Evolutionary conservation across 1,139 yeast species (phyloP).

Genomic region (Kluyveromyces marxianus): DNA sequence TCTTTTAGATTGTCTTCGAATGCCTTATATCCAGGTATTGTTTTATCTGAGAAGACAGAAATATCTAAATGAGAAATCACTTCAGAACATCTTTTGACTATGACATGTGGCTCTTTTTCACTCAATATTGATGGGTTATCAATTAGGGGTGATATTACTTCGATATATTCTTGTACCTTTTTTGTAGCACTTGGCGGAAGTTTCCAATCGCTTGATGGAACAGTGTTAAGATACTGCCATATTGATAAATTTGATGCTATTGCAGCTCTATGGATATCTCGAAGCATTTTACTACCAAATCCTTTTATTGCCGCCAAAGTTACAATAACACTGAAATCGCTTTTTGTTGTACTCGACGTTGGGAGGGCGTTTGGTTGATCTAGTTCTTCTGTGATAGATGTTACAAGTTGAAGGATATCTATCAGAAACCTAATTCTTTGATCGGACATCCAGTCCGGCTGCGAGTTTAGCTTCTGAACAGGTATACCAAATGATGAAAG

Average conservation of each 20-base stretch:
- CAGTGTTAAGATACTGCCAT: constrained; percentile 21
- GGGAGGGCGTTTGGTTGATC: neutral
- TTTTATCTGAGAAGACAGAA: constrained; percentile 9
- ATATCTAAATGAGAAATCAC: constrained; percentile 14
- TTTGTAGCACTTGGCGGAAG: constrained; percentile 12
- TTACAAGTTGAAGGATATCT: constrained; percentile 40
- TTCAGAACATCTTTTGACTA: constrained; percentile 12
- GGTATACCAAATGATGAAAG: constrained; percentile 39
- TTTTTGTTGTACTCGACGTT: constrained; percentile 7
- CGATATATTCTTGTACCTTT: constrained; percentile 12
- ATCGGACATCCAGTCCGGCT: constrained; percentile 48
- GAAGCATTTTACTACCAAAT: constrained; percentile 19
- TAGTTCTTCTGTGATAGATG: constrained; percentile 11
- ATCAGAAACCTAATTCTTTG: constrained; percentile 39
- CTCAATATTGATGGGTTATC: neutral
- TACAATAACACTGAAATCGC: constrained; percentile 23
- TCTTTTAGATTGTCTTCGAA: constrained; percentile 25
- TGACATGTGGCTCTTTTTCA: constrained; percentile 9
- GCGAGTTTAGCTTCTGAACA: constrained; percentile 39
- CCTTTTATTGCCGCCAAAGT: constrained; percentile 24
- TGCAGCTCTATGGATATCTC: constrained; percentile 16
- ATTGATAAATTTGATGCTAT: constrained; percentile 12
- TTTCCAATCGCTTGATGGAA: constrained; percentile 14
- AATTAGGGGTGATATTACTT: constrained; percentile 10
- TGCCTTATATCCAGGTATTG: constrained; percentile 8